phyloP scores from a whole-genome alignment of 768 basidiomycete species.

The Leccinellum luteum region DNA sequence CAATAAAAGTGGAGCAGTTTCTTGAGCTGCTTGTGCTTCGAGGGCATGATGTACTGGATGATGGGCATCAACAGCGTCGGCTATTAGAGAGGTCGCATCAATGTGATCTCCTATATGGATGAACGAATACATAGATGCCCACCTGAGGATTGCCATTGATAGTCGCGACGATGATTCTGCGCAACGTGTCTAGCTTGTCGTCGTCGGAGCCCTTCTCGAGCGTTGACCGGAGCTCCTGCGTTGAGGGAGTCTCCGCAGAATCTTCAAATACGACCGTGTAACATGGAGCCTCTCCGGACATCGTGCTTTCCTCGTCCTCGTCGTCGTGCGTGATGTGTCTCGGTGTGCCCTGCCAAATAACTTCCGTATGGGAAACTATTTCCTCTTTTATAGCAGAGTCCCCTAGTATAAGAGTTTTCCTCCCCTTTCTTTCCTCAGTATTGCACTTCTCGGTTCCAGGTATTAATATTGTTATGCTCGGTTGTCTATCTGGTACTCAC shows the following conservation, averaged over 20 bases:
- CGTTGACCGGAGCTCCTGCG: constrained; percentile 73
- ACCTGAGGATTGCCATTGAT: constrained; percentile 95
- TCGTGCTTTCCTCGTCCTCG: constrained; percentile 15
- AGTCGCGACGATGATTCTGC: constrained; percentile 89
- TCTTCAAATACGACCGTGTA: constrained; percentile 81
- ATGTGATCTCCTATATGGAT: background rate
- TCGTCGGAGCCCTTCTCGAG: constrained; percentile 97
- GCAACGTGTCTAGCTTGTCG: constrained; percentile 93
- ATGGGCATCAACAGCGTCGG: constrained; percentile 95
- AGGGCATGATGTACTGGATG: constrained; percentile 97
- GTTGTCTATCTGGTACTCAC: no score
- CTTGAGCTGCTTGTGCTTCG: constrained; percentile 93
- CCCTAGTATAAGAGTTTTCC: no score
- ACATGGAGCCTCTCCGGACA: constrained; percentile 59
- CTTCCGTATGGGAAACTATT: no score
- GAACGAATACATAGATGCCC: constrained; percentile 23
- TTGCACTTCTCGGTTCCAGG: no score
- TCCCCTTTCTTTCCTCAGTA: no score
- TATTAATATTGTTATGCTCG: no score
- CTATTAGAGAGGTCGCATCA: constrained; percentile 37
- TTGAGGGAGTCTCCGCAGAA: constrained; percentile 70
- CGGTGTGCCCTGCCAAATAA: no score
- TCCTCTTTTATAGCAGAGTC: no score
- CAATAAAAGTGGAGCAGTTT: constrained; percentile 95
- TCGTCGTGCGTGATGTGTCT: constrained; percentile 4